Evolutionary conservation across 345 rosid genomes (phyloP), one percentile per base, ranked within the genome.

Genomic region (Pseudoturritis turrita): DNA sequence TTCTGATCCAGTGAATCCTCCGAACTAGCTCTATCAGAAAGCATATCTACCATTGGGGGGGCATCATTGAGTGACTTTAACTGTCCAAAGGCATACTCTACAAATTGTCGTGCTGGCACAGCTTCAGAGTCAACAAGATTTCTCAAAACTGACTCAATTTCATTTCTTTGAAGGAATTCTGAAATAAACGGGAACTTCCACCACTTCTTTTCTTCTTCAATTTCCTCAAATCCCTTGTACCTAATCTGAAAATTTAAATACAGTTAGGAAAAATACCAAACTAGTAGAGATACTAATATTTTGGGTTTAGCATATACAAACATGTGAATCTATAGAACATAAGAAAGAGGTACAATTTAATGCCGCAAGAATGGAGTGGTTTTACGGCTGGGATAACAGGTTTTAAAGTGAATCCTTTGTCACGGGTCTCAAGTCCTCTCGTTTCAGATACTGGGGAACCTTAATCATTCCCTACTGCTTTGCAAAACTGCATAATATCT

Each of bases 71-170:
- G 81, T 73, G 95, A 80, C 78, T 91, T 89, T 59, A 94, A 63
- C 81, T 82, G 97, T 57, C 95, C 95, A 77, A 94, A 94, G 63
- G 95, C 92, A 81, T 79, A 82, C 84, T 94, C 89, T 62, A 94
- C 98, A 82, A 91, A 91, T 62, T 88, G 88, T 5, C 95, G 86
- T 12, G 89, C 96, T 61, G 90, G 91, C 57, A 94, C 82, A 25
- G 85, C 69, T 53, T 90, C 94, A 65, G 92, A 80, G 60, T 91
- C 95, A 37, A 73, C 82, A 60, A 84, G 62, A 67, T 43, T 81
- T 65, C 78, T 80, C 35, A 88, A 53, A 53, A 86, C 86, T 62
- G 92, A 82, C 59, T 83, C 90, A 77, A 94, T 76, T 11, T 92
- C 96, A 52, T 82, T 84, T 80, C 64, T 84, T 69, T 64, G 83